phyloP scores from a whole-genome alignment of 805 yeast genomes.

The Zygosaccharomyces kombuchaensis region DNA sequence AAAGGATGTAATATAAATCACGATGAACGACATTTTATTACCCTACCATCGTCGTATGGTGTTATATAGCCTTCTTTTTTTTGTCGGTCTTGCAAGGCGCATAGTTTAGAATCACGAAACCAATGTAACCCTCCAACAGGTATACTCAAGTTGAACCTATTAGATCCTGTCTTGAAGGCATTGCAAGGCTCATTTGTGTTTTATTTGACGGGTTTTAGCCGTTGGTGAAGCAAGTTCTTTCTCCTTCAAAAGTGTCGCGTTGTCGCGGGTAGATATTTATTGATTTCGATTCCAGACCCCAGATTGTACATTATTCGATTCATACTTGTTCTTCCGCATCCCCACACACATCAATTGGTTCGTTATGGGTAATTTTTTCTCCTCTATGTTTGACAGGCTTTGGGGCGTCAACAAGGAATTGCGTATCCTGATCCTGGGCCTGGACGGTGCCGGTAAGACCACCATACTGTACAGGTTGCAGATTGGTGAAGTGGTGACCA shows the following conservation, averaged over 20 bases:
- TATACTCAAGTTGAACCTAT: background rate
- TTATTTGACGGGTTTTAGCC: background rate
- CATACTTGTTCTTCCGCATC: background rate
- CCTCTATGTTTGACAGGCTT: conserved; percentile 75
- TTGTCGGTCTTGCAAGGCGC: no score
- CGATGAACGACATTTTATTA: background rate
- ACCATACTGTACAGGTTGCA: conserved; percentile 88
- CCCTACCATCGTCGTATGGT: background rate
- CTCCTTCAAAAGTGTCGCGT: background rate
- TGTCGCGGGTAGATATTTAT: background rate
- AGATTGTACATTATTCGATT: conserved; percentile 1
- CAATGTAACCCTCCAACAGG: no score
- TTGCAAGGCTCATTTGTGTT: background rate
- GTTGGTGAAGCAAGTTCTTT: conserved; percentile 1
- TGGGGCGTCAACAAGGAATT: conserved; percentile 92
- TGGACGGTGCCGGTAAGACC: conserved; percentile 97
- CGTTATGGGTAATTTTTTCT: conserved; percentile 81
- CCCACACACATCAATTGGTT: background rate
- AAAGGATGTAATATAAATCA: background rate
- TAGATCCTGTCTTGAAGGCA: background rate
- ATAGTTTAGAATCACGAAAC: no score
- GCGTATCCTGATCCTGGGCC: conserved; percentile 81
- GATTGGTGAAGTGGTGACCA: conserved; percentile 76
- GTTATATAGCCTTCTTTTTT: no score
- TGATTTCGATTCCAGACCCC: background rate